Evolutionary conservation across 805 yeast genomes (phyloP), one percentile per base, ranked within the genome.

Genomic region (Lipomyces sp.): DNA sequence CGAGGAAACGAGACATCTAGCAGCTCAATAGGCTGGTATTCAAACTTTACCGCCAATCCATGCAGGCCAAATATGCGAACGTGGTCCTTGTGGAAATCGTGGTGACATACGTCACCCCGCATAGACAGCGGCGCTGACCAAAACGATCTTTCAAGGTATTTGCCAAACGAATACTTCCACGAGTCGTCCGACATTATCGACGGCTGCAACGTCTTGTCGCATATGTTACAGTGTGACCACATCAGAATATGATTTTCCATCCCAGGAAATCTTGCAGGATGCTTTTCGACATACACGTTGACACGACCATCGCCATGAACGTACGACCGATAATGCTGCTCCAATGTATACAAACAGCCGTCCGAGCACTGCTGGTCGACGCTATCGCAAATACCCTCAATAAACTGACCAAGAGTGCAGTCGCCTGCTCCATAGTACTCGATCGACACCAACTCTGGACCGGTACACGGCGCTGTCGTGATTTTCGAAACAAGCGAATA

Each of bases 401-500:
- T 80, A 59, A 83, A 88, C 61, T 86, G 86, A 0, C 98, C 98
- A 38, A 95, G 68, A 8, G 95, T 83, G 63, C 85, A 83, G 65
- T 95, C 98, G 51, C 83, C 86, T 43, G 88, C 96, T 72, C 95
- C 81, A 65, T 91, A 93, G 63, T 77, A 95, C 55, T 90, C 96
- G 43, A 90, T 83, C 1, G 82, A 80, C 31, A 86, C 81, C n/a
- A 81, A 73, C 48, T 81, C 87, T 0, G 99, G 98, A 0, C 98
- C 98, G 36, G 82, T 73, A 63, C 98, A 93, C 0, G 97, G 97
- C 0, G 95, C 88, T 0, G 95, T 85, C 36, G 87, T 84, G 61
- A 83, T 84, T 7, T 82, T 79, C 2, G 91, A 85, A 0, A 89
- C 91, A 70, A 87, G 79, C 1, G 95, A 85, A 62, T 84, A 87